Conservation (phyloP, 306 rosid genomes). For the Quercus suber region DNA sequence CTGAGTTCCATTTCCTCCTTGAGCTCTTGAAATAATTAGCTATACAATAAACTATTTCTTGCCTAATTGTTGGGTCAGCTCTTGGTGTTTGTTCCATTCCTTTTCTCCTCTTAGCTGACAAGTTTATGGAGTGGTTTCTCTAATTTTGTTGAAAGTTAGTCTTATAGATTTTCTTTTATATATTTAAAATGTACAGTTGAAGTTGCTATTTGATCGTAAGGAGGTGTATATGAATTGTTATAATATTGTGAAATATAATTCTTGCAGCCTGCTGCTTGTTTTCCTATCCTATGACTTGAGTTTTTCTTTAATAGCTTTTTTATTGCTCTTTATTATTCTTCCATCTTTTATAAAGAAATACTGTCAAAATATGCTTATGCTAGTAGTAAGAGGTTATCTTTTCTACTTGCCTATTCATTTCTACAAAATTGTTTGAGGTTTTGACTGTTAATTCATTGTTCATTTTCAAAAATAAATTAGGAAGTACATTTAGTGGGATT, state of each 20-base stretch:
- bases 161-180: constrained; percentile 40
- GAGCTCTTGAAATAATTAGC: constrained; percentile 62
- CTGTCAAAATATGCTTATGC: neutral
- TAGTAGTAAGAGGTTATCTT: neutral
- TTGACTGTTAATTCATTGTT: neutral
- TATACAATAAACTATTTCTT: constrained; percentile 51
- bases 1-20: constrained; percentile 36
- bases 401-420: neutral
- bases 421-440: neutral
- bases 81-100: constrained; percentile 32
- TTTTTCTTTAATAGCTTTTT: neutral
- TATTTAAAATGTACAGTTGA: constrained; percentile 62
- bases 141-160: constrained; percentile 72
- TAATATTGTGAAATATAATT: constrained; percentile 55
- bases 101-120: constrained; percentile 53
- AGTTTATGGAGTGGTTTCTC: constrained; percentile 54
- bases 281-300: neutral
- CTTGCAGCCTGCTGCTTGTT: constrained; percentile 19
- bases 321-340: neutral
- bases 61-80: constrained; percentile 52
- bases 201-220: constrained; percentile 36
- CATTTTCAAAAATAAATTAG: neutral
- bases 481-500: constrained; percentile 1
- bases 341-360: neutral
- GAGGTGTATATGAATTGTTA: constrained; percentile 54